Evolutionary conservation across 73 alveolate species (phyloP).

Genomic region (Uronychia setigera): DNA sequence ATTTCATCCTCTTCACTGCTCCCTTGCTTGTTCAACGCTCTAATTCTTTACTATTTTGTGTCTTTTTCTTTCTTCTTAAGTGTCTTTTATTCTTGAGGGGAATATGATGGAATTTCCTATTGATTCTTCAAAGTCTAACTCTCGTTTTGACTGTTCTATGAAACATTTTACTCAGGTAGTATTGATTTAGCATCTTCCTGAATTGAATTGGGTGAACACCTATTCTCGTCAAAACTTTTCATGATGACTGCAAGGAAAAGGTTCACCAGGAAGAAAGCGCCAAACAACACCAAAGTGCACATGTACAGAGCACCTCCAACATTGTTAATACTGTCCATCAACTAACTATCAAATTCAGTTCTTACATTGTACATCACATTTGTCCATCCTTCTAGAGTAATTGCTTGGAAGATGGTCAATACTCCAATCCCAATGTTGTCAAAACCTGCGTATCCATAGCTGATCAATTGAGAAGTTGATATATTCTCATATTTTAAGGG

Average conservation of each 20-base stretch:
- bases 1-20: too few relatives aligned
- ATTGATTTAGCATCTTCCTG: too few relatives aligned
- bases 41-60: too few relatives aligned
- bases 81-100: too few relatives aligned
- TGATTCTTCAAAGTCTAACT: too few relatives aligned
- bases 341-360: not conserved
- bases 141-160: too few relatives aligned
- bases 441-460: conserved; percentile 17
- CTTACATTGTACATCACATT: conserved; percentile 17
- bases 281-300: conserved; percentile 1
- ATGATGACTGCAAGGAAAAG: conserved; percentile 33
- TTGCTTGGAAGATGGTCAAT: conserved; percentile 15
- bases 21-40: not conserved
- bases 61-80: too few relatives aligned
- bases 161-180: too few relatives aligned
- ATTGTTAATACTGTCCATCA: not conserved
- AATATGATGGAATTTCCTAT: too few relatives aligned
- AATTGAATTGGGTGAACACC: too few relatives aligned
- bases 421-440: conserved; percentile 26
- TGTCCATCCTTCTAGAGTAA: conserved; percentile 42
- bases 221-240: not conserved
- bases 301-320: conserved; percentile 21
- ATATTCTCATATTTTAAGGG: not conserved
- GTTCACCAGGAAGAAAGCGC: conserved; percentile 40
- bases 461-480: not conserved